Percentiles rank a stretch among this genome's conserved stretches.
These are phyloP conservation scores for Metschnikowia similis DNA, from an alignment of 805 yeast species.

Conservation along the genomic window DNA sequence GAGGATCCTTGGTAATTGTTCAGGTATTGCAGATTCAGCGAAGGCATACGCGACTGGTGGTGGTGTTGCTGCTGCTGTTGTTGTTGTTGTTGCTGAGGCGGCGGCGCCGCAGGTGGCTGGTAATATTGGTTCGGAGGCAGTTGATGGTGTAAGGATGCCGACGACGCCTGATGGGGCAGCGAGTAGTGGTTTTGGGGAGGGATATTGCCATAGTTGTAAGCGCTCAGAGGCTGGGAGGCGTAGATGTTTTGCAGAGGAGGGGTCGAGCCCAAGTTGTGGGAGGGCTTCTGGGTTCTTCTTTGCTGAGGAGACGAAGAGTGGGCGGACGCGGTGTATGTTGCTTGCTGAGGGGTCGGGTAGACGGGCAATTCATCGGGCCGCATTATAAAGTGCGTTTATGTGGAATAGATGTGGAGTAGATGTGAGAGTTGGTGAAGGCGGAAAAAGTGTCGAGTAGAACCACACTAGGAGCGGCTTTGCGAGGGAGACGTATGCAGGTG, in stretches of 20 bases:
- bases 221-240: neutral
- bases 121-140: conserved; percentile 2
- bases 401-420: neutral
- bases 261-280: conserved; percentile 8
- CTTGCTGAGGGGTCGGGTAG: conserved; percentile 46
- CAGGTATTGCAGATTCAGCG: conserved; percentile 2
- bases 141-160: neutral
- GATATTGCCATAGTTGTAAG: conserved; percentile 1
- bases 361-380: conserved; percentile 36
- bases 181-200: conserved; percentile 3
- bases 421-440: neutral
- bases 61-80: neutral
- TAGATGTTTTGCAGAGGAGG: conserved; percentile 6
- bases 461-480: neutral
- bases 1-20: conserved; percentile 1
- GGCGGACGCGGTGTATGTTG: conserved; percentile 20
- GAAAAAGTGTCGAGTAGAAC: conserved; percentile 2
- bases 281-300: conserved; percentile 3
- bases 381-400: conserved; percentile 7
- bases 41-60: neutral
- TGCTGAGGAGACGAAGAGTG: conserved; percentile 4
- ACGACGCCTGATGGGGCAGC: neutral
- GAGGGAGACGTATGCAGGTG: neutral
- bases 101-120: neutral
- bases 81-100: neutral